Evolutionary conservation across 495 filamentous ascomycete species (phyloP), one percentile per base, ranked within the genome.

Genomic region (Penicillium malachiteum): DNA sequence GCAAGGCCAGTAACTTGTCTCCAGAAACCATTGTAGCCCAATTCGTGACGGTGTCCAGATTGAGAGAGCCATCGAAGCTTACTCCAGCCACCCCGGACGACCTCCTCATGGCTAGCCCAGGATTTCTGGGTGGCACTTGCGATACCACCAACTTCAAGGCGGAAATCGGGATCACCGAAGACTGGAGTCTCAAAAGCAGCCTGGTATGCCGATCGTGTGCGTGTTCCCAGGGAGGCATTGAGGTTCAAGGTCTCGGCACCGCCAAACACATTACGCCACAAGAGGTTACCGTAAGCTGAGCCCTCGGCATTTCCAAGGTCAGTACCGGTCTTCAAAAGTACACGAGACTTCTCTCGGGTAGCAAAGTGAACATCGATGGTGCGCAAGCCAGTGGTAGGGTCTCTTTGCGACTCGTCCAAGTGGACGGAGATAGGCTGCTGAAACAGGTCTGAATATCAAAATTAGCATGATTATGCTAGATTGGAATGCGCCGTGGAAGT

Each of bases 31-130:
- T 85, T 86, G 72, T 96, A 96, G 39, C 82, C 81, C 51, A 96
- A 50, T 56, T 94, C 85, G 65, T 96, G 88, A 50, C 70, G 82
- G 57, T 88, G 82, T 33, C 82, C 80, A 21, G 78, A 78, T 41
- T 71, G 66, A 31, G 79, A 83, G 45, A 84, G 61, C 86, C 88
- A 97, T 44, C 82, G 81, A 17, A 96, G 69, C 52, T 88, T 92
- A 8, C 88, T 77, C 68, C 83, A 86, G 8, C 82, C 91, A 17
- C 92, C 92, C 58, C 85, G 90, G n/a, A 93, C 69, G 1, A 84
- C 84, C 72, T 97, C 95, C 57, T 96, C 93, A 63, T 98, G 93
- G 54, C 88, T 93, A 3, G 94, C 90, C 86, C 89, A 97, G 12
- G 84, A 80, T 65, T 96, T 96, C 56, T 90, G 82, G 3, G 90